Conservation (phyloP, 495 filamentous ascomycete genomes). For the Talaromyces trachyspermus region DNA sequence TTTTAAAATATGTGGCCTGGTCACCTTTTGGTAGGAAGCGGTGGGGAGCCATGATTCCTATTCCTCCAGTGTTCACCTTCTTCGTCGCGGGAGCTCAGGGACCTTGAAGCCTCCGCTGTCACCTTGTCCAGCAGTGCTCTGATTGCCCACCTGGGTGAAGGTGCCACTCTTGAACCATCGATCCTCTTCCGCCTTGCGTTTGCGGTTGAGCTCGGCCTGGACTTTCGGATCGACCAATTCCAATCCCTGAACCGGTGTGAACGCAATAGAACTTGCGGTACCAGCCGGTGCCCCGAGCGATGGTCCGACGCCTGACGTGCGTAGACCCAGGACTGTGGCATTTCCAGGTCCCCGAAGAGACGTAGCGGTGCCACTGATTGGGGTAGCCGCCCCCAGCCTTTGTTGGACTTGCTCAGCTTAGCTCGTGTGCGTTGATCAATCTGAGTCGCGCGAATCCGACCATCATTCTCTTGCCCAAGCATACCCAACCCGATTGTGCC, state of each 20-base stretch:
- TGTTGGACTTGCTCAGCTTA: slow-evolving; percentile 88
- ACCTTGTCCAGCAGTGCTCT: slow-evolving; percentile 18
- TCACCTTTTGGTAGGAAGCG: slow-evolving; percentile 23
- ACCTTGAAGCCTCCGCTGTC: slow-evolving; percentile 45
- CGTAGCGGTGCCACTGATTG: slow-evolving; percentile 56
- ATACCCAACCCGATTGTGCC: slow-evolving; percentile 86
- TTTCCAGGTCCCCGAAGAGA: slow-evolving; percentile 64
- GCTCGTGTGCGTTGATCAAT: slow-evolving; percentile 91
- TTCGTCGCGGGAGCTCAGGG: slow-evolving; percentile 39
- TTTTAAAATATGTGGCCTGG: not conserved
- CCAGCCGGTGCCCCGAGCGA: slow-evolving; percentile 53
- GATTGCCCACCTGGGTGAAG: slow-evolving; percentile 78
- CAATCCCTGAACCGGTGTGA: slow-evolving; percentile 88
- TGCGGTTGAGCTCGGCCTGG: slow-evolving; percentile 69
- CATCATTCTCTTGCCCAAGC: slow-evolving; percentile 83
- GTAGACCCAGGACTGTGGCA: slow-evolving; percentile 64
- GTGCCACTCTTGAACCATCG: slow-evolving; percentile 93
- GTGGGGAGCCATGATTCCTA: slow-evolving; percentile 39
- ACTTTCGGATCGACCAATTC: slow-evolving; percentile 95
- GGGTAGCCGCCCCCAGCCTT: slow-evolving; percentile 84
- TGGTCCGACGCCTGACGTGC: slow-evolving; percentile 66
- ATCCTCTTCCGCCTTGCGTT: slow-evolving; percentile 89
- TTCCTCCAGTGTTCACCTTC: slow-evolving; percentile 36
- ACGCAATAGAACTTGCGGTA: slow-evolving; percentile 82
- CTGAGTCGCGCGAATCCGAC: slow-evolving; percentile 76